phyloP scores from a whole-genome alignment of 768 basidiomycete genomes.

The Xanthoconium stramineum region DNA sequence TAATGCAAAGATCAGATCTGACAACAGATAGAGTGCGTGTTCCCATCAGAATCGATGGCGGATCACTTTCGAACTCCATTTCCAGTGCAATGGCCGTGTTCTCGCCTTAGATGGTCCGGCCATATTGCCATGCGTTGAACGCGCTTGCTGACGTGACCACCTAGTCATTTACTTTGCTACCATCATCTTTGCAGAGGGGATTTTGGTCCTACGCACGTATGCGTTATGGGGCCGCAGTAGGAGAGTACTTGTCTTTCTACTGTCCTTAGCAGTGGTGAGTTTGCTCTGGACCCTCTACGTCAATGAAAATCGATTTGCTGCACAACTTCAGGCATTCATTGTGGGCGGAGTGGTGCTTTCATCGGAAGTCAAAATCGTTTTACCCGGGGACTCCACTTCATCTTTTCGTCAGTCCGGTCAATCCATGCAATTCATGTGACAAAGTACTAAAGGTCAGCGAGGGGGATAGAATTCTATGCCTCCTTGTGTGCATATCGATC shows the following conservation, averaged over 20 bases:
- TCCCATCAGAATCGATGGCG: neutral
- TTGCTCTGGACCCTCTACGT: neutral
- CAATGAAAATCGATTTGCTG: neutral
- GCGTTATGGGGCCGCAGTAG: conserved; percentile 22
- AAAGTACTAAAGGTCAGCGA: neutral
- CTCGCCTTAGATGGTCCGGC: conserved; percentile 16
- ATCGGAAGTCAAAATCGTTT: neutral
- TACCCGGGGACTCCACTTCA: conserved; percentile 17
- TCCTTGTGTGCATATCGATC: conserved; percentile 15
- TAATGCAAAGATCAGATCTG: conserved; percentile 10
- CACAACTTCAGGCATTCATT: conserved; percentile 12
- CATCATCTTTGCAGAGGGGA: conserved; percentile 14
- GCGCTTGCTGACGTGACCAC: neutral
- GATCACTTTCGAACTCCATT: neutral
- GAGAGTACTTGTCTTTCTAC: conserved; percentile 14
- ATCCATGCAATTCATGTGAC: neutral
- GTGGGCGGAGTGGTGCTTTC: conserved; percentile 11
- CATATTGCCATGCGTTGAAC: neutral
- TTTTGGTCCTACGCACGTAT: conserved; percentile 28
- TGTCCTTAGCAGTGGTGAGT: conserved; percentile 19
- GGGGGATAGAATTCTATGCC: conserved; percentile 16
- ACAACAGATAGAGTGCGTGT: conserved; percentile 1
- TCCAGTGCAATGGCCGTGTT: conserved; percentile 17
- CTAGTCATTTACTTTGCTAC: conserved; percentile 14
- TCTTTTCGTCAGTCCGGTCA: conserved; percentile 19